Conservation (phyloP, 1,139 yeast species). For the Blastobotrys petasosporus region DNA sequence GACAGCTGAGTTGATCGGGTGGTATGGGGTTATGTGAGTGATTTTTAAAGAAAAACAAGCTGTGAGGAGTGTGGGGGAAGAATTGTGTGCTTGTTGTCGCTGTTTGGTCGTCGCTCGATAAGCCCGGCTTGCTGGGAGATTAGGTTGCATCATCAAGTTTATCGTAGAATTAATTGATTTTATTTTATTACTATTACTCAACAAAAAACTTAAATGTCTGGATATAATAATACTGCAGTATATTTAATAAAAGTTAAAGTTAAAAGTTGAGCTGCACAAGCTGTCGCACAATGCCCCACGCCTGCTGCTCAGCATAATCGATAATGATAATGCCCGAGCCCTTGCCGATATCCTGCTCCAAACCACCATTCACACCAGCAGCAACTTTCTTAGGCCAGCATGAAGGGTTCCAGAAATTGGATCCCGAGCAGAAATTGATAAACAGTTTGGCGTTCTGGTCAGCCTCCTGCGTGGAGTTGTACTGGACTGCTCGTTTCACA, state of each 20-base stretch:
- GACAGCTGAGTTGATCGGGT: background rate
- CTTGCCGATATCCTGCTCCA: constrained; percentile 46
- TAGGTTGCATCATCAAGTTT: too few species aligned
- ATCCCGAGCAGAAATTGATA: constrained; percentile 68
- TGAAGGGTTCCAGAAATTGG: constrained; percentile 62
- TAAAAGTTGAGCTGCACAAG: constrained; percentile 52
- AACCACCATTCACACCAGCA: constrained; percentile 42
- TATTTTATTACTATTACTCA: too few species aligned
- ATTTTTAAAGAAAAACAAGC: too few species aligned
- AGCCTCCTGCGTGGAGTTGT: constrained; percentile 38
- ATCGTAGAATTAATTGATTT: too few species aligned
- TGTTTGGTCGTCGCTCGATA: too few species aligned
- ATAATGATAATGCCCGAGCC: constrained; percentile 57
- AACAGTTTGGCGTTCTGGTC: constrained; percentile 49
- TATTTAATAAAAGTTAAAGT: background rate
- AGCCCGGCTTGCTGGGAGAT: too few species aligned
- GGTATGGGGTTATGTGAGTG: too few species aligned
- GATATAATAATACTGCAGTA: background rate
- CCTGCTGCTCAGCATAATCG: constrained; percentile 59
- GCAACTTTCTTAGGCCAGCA: constrained; percentile 76
- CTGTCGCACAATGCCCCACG: constrained; percentile 53
- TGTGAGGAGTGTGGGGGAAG: too few species aligned
- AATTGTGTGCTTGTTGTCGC: too few species aligned
- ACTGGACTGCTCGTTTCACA: constrained; percentile 48
- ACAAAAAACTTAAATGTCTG: too few species aligned